Evolutionary conservation across 139 green algal species (phyloP).

Genomic region (Picochlorum sp.): DNA sequence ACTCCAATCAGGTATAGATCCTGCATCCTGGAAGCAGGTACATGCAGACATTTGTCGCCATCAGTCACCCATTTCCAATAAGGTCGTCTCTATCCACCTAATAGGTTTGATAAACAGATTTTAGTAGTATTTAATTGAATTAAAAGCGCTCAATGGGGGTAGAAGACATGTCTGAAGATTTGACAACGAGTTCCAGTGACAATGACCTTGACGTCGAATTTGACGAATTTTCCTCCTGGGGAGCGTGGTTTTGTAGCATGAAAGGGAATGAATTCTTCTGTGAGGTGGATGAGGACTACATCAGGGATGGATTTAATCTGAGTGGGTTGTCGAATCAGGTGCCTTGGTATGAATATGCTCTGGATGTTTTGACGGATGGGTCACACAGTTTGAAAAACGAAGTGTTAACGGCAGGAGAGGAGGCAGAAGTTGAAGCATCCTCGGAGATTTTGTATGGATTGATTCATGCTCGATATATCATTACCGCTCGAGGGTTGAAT

Average conservation of each 20-base stretch:
- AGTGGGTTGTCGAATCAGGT: constrained; percentile 81
- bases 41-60: too few species aligned
- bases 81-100: too few species aligned
- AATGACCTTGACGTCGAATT: background rate
- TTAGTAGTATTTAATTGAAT: background rate
- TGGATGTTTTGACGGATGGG: constrained; percentile 77
- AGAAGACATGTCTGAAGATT: background rate
- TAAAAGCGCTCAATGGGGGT: background rate
- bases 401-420: constrained; percentile 70
- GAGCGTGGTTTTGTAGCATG: constrained; percentile 86
- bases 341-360: constrained; percentile 96
- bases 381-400: constrained; percentile 34
- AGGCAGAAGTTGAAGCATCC: constrained; percentile 87
- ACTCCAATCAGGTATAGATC: too few species aligned
- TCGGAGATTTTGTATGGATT: constrained; percentile 96
- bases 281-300: constrained; percentile 91
- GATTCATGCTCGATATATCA: constrained; percentile 91
- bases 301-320: constrained; percentile 98
- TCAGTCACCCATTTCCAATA: too few species aligned
- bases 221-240: constrained; percentile 64
- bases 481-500: constrained; percentile 67
- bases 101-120: background rate
- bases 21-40: too few species aligned
- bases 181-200: background rate
- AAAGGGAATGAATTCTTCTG: constrained; percentile 87